These are phyloP conservation scores for Blastocystis sp. DNA, from an alignment of 352 stramenopile species.

Conservation along the genomic window DNA sequence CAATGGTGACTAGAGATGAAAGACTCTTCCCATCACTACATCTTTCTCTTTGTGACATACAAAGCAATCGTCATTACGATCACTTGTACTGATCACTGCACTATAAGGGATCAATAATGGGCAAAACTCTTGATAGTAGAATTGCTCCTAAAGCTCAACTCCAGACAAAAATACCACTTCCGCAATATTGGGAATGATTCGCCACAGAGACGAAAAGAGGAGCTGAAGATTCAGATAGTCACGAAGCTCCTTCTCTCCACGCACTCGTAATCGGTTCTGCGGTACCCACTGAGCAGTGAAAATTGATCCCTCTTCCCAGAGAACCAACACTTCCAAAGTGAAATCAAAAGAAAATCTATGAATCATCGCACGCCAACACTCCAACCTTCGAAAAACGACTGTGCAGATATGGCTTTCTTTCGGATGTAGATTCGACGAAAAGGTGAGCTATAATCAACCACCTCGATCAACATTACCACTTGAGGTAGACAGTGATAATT, in stretches of 20 bases:
- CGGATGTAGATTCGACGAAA: not conserved
- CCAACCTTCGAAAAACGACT: slow-evolving; percentile 23
- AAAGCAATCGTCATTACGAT: slow-evolving; percentile 13
- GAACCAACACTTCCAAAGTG: not conserved
- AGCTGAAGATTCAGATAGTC: not conserved
- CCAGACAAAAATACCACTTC: not conserved
- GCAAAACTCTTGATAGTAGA: slow-evolving; percentile 51
- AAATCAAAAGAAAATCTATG: not conserved
- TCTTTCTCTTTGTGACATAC: not conserved
- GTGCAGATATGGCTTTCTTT: slow-evolving; percentile 20
- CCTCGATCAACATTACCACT: not conserved
- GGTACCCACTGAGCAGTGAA: slow-evolving; percentile 8
- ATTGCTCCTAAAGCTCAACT: slow-evolving; percentile 17
- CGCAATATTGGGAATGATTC: not conserved
- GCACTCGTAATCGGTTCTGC: not conserved
- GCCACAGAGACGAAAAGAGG: slow-evolving; percentile 25
- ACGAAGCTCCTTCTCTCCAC: slow-evolving; percentile 22
- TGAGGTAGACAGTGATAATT: slow-evolving; percentile 34
- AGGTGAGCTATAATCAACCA: not conserved
- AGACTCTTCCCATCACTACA: not conserved
- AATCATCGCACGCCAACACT: not conserved
- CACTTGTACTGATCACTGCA: not conserved
- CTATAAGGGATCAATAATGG: not conserved
- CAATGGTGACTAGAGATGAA: not conserved
- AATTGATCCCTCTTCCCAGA: not conserved